These are phyloP conservation scores for Solanum habrochaites DNA, from an alignment of 257 asterid genomes.

Conservation along the genomic window DNA sequence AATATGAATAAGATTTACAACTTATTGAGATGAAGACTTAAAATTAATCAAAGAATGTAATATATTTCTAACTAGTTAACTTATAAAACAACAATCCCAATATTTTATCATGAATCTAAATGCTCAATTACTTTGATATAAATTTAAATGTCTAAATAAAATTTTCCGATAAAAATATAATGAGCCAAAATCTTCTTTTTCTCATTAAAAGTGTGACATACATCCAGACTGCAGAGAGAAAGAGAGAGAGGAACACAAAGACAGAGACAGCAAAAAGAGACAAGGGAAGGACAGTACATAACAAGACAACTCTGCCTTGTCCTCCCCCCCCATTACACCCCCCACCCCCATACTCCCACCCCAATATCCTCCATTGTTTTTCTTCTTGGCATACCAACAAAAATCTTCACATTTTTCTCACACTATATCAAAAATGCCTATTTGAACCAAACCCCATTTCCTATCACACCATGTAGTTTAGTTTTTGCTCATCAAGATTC, in stretches of 20 bases:
- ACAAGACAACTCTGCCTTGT: conserved; percentile 61
- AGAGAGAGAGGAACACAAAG: not conserved
- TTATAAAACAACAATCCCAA: no score
- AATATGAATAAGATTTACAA: no score
- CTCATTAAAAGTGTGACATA: not conserved
- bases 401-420: not conserved
- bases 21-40: not conserved
- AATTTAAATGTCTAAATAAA: no score
- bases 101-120: no score
- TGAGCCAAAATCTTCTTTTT: not conserved
- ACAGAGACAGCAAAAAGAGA: conserved; percentile 16
- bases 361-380: not conserved
- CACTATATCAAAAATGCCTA: conserved; percentile 7
- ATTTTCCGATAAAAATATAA: no score
- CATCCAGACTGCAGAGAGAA: not conserved
- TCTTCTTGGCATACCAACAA: not conserved
- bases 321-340: not conserved
- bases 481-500: conserved; percentile 12
- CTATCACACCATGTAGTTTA: conserved; percentile 4
- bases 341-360: not conserved
- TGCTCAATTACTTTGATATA: accelerated
- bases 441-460: not conserved
- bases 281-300: conserved; percentile 32
- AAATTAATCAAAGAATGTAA: no score
- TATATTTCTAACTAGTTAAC: no score